Evolutionary conservation across 163 green algal species (phyloP), one percentile per base, ranked within the genome.

Genomic region (Coccomyxa subellipsoidea): DNA sequence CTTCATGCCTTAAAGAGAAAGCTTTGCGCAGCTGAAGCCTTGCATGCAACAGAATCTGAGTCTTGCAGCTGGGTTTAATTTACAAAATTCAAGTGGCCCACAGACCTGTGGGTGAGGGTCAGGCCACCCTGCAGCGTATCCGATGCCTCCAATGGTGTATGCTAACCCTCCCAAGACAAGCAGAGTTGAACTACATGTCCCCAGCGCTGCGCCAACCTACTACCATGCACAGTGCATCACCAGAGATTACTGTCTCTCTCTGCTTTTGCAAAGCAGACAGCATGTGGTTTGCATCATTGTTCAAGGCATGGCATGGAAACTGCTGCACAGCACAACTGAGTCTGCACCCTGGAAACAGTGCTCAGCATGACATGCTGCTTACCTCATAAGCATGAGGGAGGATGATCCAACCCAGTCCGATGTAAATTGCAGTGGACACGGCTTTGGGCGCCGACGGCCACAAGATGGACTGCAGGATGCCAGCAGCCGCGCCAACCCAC

Each of bases 401-500:
- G 6, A 77, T 79, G 37, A 54, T 66, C 84, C 84, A 88, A 23
- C 84, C 84, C 54, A 88, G 72, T 25, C 72, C 79, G 2, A 88
- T 79, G 59, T 88, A 88, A 34, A 84, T 76, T 7, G 18, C 12
- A 0, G 78, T 82, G 1, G 59, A 69, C 37, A 88, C 35, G 4
- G 39, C 47, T 78, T 84, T 86, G 69, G 85, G 86, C 0, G 84
- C 85, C 12, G 75, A 66, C 0, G 38, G 0, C 69, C 85, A 86
- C 70, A 90, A 84, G 10, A 90, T 32, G 59, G 38, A 78, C 38
- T 88, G 75, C 47, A 83, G 21, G 25, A 90, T 82, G 70, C 87
- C 87, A 0, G 40, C 40, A 9, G 73, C 18, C 29, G 85, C 84
- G 69, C 79, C 85, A 18, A 31, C 47, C 85, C 87, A 90, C 32